Evolutionary conservation across 83 land plant genomes (phyloP).

Genomic region (Picea abies): DNA sequence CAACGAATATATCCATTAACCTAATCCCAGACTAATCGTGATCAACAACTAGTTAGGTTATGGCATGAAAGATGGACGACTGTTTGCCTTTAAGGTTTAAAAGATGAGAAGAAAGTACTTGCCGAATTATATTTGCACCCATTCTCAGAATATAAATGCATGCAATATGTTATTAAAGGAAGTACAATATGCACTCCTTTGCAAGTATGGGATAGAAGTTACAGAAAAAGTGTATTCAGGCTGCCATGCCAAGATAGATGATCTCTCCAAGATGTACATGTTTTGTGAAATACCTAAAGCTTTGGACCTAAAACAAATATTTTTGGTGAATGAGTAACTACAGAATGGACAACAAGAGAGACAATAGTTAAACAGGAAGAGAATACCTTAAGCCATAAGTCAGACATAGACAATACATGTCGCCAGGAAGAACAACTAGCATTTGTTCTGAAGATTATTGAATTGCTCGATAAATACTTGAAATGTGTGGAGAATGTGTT

Average conservation of each 20-base stretch:
- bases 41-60: no score
- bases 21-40: no score
- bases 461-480: no score
- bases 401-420: background rate
- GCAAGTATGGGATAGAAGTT: conserved; percentile 61
- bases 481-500: conserved; percentile 41
- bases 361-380: conserved; percentile 50
- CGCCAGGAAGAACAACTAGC: no score
- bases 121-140: no score
- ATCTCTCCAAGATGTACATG: conserved; percentile 79
- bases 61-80: no score
- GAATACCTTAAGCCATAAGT: conserved; percentile 29
- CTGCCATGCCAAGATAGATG: conserved; percentile 77
- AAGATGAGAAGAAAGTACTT: no score
- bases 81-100: no score
- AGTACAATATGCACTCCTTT: conserved; percentile 78
- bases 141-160: no score
- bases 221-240: conserved; percentile 85
- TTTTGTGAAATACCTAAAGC: conserved; percentile 16
- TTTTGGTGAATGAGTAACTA: conserved; percentile 44
- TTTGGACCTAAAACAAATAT: conserved; percentile 55
- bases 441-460: no score
- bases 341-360: conserved; percentile 31
- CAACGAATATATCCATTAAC: no score
- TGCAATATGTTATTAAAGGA: conserved; percentile 51